Evolutionary conservation across 352 stramenopile genomes (phyloP).

Genomic region (Phytophthora tubulina): DNA sequence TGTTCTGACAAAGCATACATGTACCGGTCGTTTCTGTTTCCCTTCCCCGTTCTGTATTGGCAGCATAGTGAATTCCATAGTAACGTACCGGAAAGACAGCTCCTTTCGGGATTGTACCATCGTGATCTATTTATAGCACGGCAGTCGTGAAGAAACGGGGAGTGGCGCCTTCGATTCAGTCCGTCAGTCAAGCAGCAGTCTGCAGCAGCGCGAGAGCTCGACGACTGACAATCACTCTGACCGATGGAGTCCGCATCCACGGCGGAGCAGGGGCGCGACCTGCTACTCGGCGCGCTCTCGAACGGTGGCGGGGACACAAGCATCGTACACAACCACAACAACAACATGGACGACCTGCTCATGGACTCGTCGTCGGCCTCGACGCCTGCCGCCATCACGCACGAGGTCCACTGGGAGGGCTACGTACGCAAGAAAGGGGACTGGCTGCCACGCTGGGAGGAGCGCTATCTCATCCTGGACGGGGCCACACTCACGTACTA

Average conservation of each 20-base stretch:
- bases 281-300: constrained; percentile 55
- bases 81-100: constrained; percentile 14
- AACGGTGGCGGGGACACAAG: constrained; percentile 9
- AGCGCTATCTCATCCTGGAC: constrained; percentile 90
- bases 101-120: constrained; percentile 30
- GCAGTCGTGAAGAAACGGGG: constrained; percentile 32
- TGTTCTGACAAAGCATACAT: constrained; percentile 6
- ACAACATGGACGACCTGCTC: constrained; percentile 51
- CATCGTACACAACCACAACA: constrained; percentile 2
- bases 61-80: constrained; percentile 7
- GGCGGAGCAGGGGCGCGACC: constrained; percentile 51
- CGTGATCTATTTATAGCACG: constrained; percentile 39
- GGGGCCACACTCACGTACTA: constrained; percentile 88
- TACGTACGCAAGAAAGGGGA: constrained; percentile 91
- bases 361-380: constrained; percentile 48
- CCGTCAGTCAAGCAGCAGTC: constrained; percentile 25
- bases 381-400: constrained; percentile 51
- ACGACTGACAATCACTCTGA: constrained; percentile 32
- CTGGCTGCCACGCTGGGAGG: constrained; percentile 91
- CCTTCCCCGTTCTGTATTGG: neutral
- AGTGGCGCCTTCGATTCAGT: constrained; percentile 42
- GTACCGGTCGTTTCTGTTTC: constrained; percentile 10
- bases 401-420: constrained; percentile 91
- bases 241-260: constrained; percentile 31
- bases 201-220: constrained; percentile 8